Conservation (phyloP, 2,329 filamentous ascomycete genomes). For the Diaporthe aspalathi region DNA sequence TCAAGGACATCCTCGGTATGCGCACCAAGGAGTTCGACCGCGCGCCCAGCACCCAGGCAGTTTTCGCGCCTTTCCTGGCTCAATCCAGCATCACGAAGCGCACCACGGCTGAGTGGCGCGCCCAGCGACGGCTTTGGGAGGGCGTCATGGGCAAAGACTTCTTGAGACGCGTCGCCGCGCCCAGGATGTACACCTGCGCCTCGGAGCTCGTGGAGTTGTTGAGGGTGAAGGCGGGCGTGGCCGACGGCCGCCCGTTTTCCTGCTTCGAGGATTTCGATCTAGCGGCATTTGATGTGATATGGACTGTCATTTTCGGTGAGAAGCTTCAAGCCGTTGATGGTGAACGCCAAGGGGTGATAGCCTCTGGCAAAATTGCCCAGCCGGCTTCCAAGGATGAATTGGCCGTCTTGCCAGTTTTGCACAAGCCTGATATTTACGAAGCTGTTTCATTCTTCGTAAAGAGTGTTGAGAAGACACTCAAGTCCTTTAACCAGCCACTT, state of each 20-base stretch:
- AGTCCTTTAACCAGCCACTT: neutral
- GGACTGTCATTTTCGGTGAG: neutral
- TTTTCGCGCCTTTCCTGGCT: neutral
- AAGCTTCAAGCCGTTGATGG: too few species aligned
- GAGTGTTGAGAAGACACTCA: neutral
- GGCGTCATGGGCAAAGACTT: neutral
- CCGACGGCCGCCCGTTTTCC: neutral
- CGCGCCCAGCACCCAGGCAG: neutral
- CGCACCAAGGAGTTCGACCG: conserved; percentile 37
- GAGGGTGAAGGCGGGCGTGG: neutral
- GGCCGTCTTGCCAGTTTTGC: neutral
- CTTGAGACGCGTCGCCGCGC: neutral
- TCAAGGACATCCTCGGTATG: conserved; percentile 37
- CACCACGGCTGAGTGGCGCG: neutral
- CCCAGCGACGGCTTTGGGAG: neutral
- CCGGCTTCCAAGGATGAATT: neutral
- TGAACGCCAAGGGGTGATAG: neutral
- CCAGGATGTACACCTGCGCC: neutral
- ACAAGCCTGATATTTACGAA: neutral
- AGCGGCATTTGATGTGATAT: neutral
- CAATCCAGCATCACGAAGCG: neutral
- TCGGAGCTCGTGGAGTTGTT: neutral
- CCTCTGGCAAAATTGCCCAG: neutral
- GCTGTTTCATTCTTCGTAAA: neutral
- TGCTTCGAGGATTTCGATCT: conserved; percentile 4